These are phyloP conservation scores for Fusarium paranaense DNA, from an alignment of 2,329 filamentous ascomycete species.

Conservation along the genomic window DNA sequence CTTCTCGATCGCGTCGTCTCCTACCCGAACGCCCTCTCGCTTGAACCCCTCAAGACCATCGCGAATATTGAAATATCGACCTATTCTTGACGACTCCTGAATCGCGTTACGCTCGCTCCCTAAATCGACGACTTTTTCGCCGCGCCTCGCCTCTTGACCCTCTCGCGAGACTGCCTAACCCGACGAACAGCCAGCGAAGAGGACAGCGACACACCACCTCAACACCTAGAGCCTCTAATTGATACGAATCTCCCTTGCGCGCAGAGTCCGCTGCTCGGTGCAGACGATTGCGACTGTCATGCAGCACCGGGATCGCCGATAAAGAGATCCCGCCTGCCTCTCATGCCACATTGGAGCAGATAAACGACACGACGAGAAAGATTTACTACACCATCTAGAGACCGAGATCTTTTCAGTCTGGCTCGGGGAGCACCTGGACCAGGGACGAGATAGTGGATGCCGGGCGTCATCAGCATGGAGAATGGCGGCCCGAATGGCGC, in stretches of 20 bases:
- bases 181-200: constrained; percentile 5
- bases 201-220: background rate
- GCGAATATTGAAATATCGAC: constrained; percentile 1
- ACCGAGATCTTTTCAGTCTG: constrained; percentile 15
- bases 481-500: constrained; percentile 64
- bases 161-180: constrained; percentile 1
- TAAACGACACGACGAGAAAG: constrained; percentile 25
- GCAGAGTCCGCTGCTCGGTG: constrained; percentile 32
- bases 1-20: constrained; percentile 25
- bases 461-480: constrained; percentile 67
- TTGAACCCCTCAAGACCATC: background rate
- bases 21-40: constrained; percentile 3
- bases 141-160: constrained; percentile 4
- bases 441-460: constrained; percentile 54
- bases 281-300: constrained; percentile 37
- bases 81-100: background rate
- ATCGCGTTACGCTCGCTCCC: constrained; percentile 20
- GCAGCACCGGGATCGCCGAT: constrained; percentile 31
- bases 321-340: constrained; percentile 21
- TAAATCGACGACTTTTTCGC: constrained; percentile 14
- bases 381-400: constrained; percentile 26
- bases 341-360: constrained; percentile 34
- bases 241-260: constrained; percentile 18
- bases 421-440: constrained; percentile 20
- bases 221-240: background rate